Conservation (phyloP, 2,329 filamentous ascomycete genomes). For the Aspergillus amoenus region DNA sequence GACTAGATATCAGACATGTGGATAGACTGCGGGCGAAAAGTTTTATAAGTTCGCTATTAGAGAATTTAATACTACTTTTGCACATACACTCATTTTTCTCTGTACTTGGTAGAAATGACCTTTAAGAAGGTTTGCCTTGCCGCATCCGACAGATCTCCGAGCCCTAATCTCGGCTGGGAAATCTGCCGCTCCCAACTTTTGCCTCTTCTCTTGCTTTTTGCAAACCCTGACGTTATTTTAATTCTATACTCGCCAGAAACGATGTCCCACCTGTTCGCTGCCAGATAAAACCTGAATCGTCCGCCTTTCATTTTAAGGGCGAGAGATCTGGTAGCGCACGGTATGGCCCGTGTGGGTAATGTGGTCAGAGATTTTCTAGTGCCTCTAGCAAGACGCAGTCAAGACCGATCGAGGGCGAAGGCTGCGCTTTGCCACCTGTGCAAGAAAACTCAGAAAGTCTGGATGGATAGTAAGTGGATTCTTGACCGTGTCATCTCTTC, state of each 20-base stretch:
- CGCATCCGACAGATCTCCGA: neutral
- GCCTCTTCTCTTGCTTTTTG: neutral
- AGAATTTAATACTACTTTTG: conserved; percentile 1
- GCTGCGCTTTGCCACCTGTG: too few species aligned
- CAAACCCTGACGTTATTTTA: neutral
- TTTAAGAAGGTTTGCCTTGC: neutral
- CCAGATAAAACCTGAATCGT: too few species aligned
- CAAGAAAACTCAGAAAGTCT: too few species aligned
- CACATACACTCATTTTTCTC: neutral
- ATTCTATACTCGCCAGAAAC: neutral
- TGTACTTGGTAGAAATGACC: neutral
- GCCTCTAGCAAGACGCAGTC: too few species aligned
- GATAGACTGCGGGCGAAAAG: conserved; percentile 5
- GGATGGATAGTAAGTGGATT: too few species aligned
- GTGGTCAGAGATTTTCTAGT: too few species aligned
- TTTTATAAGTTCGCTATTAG: conserved; percentile 8
- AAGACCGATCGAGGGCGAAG: too few species aligned
- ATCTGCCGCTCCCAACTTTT: neutral
- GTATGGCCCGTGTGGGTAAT: too few species aligned
- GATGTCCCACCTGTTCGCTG: neutral
- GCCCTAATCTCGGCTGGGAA: neutral
- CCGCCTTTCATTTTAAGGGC: too few species aligned
- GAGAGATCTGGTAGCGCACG: too few species aligned
- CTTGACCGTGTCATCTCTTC: too few species aligned
- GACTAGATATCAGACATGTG: conserved; percentile 4